A percentile compares a stretch with the other conserved stretches of the same genome.
phyloP scores from a whole-genome alignment of 129 eudicot species.

The Gnaphalium uliginosum region DNA sequence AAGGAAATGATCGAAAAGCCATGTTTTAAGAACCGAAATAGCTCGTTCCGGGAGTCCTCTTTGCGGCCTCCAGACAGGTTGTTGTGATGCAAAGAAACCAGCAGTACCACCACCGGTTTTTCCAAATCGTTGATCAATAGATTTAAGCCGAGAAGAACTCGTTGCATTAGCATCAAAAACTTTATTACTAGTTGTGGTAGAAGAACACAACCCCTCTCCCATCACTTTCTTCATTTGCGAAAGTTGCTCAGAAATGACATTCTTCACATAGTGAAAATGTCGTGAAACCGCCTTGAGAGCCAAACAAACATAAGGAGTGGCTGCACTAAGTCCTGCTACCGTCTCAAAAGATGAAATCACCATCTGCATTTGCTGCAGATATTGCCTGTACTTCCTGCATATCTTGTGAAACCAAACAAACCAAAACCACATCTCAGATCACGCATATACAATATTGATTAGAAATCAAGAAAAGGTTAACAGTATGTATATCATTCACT shows the following conservation, averaged over 20 bases:
- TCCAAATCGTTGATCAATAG: conserved; percentile 37
- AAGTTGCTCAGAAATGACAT: conserved; percentile 65
- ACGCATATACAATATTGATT: neutral
- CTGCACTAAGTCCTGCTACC: conserved; percentile 69
- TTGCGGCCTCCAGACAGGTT: conserved; percentile 88
- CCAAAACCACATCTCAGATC: neutral
- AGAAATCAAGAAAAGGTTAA: neutral
- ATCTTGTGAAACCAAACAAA: conserved; percentile 42
- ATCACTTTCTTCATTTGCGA: conserved; percentile 39
- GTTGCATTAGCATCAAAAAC: conserved; percentile 38
- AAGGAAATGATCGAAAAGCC: conserved; percentile 96
- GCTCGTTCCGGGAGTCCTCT: conserved; percentile 95
- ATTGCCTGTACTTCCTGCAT: conserved; percentile 79
- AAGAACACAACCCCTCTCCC: conserved; percentile 53
- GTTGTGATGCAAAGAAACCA: conserved; percentile 49
- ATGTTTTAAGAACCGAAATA: conserved; percentile 73
- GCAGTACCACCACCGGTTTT: conserved; percentile 35
- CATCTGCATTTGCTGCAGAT: conserved; percentile 84
- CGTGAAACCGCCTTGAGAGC: conserved; percentile 65
- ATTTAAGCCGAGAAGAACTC: conserved; percentile 39
- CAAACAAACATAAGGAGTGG: conserved; percentile 68
- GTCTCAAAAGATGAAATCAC: conserved; percentile 80
- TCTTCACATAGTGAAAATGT: conserved; percentile 67
- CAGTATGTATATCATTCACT: conserved; percentile 7
- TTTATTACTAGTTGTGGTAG: conserved; percentile 40